These are phyloP conservation scores for Vanrija sp. DNA, from an alignment of 1,284 basidiomycete species.

Conservation along the genomic window DNA sequence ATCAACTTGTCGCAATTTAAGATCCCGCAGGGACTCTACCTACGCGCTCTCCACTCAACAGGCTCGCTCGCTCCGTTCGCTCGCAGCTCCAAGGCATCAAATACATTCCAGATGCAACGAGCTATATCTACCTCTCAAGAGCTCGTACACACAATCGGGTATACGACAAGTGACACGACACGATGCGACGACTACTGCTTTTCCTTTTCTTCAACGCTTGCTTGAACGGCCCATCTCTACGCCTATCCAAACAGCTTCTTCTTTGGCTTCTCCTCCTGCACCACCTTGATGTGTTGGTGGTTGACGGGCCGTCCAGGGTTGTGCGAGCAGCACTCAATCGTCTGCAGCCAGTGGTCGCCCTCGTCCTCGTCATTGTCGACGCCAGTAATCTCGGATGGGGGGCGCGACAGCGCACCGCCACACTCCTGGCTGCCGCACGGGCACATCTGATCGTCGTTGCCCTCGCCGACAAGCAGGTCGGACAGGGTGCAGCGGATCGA, in stretches of 20 bases:
- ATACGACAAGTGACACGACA: too few relatives aligned
- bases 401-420: conserved; percentile 48
- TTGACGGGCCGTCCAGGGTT: conserved; percentile 40
- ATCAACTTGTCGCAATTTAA: too few relatives aligned
- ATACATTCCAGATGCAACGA: neutral
- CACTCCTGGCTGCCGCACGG: conserved; percentile 59
- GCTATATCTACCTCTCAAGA: neutral
- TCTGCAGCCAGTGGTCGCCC: conserved; percentile 61
- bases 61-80: too few relatives aligned
- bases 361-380: conserved; percentile 42
- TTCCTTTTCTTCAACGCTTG: neutral
- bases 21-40: too few relatives aligned
- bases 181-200: too few relatives aligned
- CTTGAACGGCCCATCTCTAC: neutral
- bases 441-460: conserved; percentile 70
- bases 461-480: conserved; percentile 80
- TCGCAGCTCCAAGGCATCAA: too few relatives aligned
- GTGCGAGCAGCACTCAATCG: conserved; percentile 65
- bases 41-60: too few relatives aligned
- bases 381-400: conserved; percentile 44
- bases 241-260: conserved; percentile 49
- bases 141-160: too few relatives aligned
- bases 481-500: conserved; percentile 84
- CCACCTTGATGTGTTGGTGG: conserved; percentile 50
- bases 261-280: conserved; percentile 46